Evolutionary conservation across 495 filamentous ascomycete genomes (phyloP), one percentile per base, ranked within the genome.

Genomic region (Aspergillus haitiensis): DNA sequence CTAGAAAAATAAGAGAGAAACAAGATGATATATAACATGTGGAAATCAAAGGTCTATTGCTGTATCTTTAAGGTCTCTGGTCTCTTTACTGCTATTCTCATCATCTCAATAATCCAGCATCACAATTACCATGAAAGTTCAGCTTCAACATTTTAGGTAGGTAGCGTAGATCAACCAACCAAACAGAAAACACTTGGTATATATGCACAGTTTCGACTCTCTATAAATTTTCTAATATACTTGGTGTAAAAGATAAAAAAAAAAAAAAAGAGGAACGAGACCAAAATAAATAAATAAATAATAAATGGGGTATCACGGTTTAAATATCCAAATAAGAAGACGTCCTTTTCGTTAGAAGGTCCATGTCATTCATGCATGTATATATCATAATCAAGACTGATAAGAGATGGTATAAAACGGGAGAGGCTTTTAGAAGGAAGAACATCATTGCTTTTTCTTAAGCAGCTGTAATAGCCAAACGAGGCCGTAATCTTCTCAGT

Each of bases 381-480:
- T 50, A 50, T 10, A 40, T 11, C 37, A 40, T 40, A 40, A 40
- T 10, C 37, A 40, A 4, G 37, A 10, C 21, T 27, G 21, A 27
- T 27, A 27, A 27, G 21, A 27, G 21, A 27, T 27, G 21, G 3
- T 27, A 27, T 27, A 27, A 27, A 3, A 27, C 21, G 21, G 21
- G 21, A 27, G 21, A 27, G 21, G 21, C 21, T 27, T 27, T 27
- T 27, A 27, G 21, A n/a, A 5, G 15, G 44, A 8, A 16, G 42
- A 46, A 16, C 0, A 46, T 18, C 3, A 21, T 6, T 45, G n/a
- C 27, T 32, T 12, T 13, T 18, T 1, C 13, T 54, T 40, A 60
- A 59, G 61, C 61, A 59, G 56, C 61, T 31, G 55, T 64, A 55
- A 67, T 67, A 15, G 64, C 64, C 37, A 65, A 39, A 21, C 60